These are phyloP conservation scores for Paecilomyces formosus DNA, from an alignment of 2,329 filamentous ascomycete genomes.

Conservation along the genomic window DNA sequence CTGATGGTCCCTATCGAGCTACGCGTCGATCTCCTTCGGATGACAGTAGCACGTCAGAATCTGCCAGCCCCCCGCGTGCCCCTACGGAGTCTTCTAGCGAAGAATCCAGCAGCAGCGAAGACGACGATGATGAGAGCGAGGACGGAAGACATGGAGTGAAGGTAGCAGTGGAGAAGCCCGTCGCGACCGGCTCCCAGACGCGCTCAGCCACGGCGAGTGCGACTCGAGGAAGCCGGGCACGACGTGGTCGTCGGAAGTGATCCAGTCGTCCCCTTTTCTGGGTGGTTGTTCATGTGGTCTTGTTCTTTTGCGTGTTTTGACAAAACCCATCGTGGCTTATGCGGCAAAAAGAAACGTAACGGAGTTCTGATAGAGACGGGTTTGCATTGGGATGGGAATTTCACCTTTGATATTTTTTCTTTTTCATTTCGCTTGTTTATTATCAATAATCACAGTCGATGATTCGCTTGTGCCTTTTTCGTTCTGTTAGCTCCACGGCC, in stretches of 20 bases:
- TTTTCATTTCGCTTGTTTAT: not conserved
- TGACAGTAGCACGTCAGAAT: conserved; percentile 7
- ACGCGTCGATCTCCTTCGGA: conserved; percentile 13
- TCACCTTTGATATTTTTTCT: not conserved
- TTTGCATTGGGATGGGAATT: not conserved
- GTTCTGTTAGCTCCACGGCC: not conserved
- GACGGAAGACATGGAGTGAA: conserved; percentile 22
- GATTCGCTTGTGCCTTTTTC: not conserved
- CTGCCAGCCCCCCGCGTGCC: conserved; percentile 9
- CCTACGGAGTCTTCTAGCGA: conserved; percentile 12
- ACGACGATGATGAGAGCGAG: conserved; percentile 15
- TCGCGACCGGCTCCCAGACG: conserved; percentile 12
- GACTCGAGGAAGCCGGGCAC: conserved; percentile 15
- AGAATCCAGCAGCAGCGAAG: conserved; percentile 10
- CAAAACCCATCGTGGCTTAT: conserved; percentile 3
- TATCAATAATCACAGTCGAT: not conserved
- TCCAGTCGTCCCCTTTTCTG: conserved; percentile 1
- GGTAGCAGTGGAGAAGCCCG: conserved; percentile 20
- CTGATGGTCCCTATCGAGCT: conserved; percentile 14
- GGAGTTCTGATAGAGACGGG: conserved; percentile 4
- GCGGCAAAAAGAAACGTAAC: conserved; percentile 4
- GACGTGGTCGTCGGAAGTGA: conserved; percentile 14
- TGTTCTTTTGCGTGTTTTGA: not conserved
- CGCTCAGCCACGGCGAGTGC: conserved; percentile 9
- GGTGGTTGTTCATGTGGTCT: not conserved